Percentiles rank a stretch among this genome's conserved stretches.
Conservation (phyloP, 805 yeast genomes). For the Torulaspora delbrueckii region DNA sequence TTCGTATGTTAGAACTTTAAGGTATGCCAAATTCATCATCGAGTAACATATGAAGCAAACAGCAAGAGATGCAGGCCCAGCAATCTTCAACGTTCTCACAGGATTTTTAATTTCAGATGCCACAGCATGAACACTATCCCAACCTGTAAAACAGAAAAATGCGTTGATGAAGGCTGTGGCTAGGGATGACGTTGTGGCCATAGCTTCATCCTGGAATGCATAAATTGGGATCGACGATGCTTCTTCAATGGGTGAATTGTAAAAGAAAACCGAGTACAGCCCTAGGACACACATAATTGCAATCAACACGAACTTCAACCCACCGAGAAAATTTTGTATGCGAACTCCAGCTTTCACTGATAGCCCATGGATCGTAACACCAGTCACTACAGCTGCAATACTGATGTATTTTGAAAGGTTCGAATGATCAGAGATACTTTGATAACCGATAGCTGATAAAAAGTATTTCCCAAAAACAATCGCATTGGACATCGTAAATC, state of each 20-base stretch:
- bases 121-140: conserved; percentile 58
- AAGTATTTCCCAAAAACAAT: conserved; percentile 60
- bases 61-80: conserved; percentile 53
- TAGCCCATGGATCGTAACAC: conserved; percentile 48
- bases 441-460: conserved; percentile 41
- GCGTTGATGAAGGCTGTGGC: conserved; percentile 55
- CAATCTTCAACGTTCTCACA: conserved; percentile 49
- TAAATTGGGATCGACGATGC: conserved; percentile 14
- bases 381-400: conserved; percentile 35
- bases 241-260: conserved; percentile 18
- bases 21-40: conserved; percentile 51
- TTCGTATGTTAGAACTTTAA: conserved; percentile 49
- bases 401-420: conserved; percentile 42
- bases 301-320: conserved; percentile 52
- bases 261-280: conserved; percentile 48
- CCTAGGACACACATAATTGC: conserved; percentile 55
- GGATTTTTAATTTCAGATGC: conserved; percentile 61
- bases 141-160: conserved; percentile 56
- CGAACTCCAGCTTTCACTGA: conserved; percentile 56
- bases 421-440: conserved; percentile 38
- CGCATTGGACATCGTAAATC: conserved; percentile 51
- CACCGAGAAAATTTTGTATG: conserved; percentile 60
- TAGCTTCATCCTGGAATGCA: conserved; percentile 28
- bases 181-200: conserved; percentile 42
- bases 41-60: conserved; percentile 47